Percentiles rank a stretch among this genome's conserved stretches.
Evolutionary conservation across 805 yeast species (phyloP).

Genomic region (Brettanomyces bruxellensis): DNA sequence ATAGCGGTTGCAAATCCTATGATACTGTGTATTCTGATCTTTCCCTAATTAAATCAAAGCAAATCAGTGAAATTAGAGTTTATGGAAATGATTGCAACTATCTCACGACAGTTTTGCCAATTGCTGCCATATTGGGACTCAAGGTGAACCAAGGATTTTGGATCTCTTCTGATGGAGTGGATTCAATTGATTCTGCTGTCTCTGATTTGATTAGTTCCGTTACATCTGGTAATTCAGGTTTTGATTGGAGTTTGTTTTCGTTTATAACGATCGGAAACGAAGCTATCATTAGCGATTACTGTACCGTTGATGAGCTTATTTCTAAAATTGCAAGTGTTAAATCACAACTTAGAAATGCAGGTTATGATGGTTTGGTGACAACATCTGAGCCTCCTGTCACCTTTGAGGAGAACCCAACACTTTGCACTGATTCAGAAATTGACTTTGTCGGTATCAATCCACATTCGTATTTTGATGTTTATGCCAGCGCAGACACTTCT

Average conservation of each 20-base stretch:
- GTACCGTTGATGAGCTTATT: constrained; percentile 53
- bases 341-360: constrained; percentile 48
- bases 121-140: constrained; percentile 49
- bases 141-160: constrained; percentile 83
- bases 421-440: constrained; percentile 62
- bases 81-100: constrained; percentile 86
- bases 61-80: constrained; percentile 59
- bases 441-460: constrained; percentile 84
- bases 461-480: constrained; percentile 72
- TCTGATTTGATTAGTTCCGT: constrained; percentile 40
- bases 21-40: constrained; percentile 52
- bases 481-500: constrained; percentile 52
- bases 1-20: constrained; percentile 57
- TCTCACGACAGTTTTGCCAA: constrained; percentile 55
- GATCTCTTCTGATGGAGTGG: constrained; percentile 57
- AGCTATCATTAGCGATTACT: constrained; percentile 59
- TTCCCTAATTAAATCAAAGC: constrained; percentile 43
- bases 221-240: constrained; percentile 28
- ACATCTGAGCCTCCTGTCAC: constrained; percentile 88
- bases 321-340: constrained; percentile 59
- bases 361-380: constrained; percentile 67
- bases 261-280: constrained; percentile 83
- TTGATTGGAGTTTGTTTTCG: constrained; percentile 67
- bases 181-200: constrained; percentile 58
- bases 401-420: constrained; percentile 49